Evolutionary conservation across 108 stramenopile species (phyloP).

Genomic region (Nitzschia sp.): DNA sequence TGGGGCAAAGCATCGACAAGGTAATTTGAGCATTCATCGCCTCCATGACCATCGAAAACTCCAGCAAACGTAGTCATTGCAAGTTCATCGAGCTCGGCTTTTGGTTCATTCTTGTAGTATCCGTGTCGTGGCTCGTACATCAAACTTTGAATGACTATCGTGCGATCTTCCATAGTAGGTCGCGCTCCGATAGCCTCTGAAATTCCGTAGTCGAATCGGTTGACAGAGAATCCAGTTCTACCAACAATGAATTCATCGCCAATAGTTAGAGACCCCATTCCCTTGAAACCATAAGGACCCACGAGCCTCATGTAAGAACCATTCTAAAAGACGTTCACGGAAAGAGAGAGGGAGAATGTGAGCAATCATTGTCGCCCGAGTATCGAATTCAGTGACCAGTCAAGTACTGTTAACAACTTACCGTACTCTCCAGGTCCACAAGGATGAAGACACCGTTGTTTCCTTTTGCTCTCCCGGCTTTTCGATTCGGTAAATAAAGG

Average conservation of each 20-base stretch:
- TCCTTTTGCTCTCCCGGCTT: slow-evolving; percentile 12
- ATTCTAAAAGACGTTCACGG: slow-evolving; percentile 71
- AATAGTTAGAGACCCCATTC: slow-evolving; percentile 75
- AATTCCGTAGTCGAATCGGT: slow-evolving; percentile 96
- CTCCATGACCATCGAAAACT: slow-evolving; percentile 98
- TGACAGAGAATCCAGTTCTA: slow-evolving; percentile 96
- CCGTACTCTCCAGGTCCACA: slow-evolving; percentile 88
- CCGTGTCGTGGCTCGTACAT: slow-evolving; percentile 81
- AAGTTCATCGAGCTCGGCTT: slow-evolving; percentile 74
- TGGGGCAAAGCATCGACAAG: slow-evolving; percentile 85
- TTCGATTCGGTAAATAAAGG: slow-evolving; percentile 59
- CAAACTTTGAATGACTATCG: slow-evolving; percentile 82
- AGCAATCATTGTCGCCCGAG: not conserved
- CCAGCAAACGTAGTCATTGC: slow-evolving; percentile 92
- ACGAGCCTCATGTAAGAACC: slow-evolving; percentile 90
- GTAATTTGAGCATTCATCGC: slow-evolving; percentile 91
- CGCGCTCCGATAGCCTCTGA: slow-evolving; percentile 93
- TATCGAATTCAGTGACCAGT: not conserved
- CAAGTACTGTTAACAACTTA: slow-evolving; percentile 44
- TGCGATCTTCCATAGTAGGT: slow-evolving; percentile 95
- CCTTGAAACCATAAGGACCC: slow-evolving; percentile 82
- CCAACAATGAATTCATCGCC: slow-evolving; percentile 96
- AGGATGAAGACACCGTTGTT: slow-evolving; percentile 64
- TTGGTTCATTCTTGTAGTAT: slow-evolving; percentile 83
- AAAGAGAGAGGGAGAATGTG: slow-evolving; percentile 8